Base-by-base conservation (phyloP, 805 yeast genomes). In the Sugiyamaella chiloensis region DNA sequence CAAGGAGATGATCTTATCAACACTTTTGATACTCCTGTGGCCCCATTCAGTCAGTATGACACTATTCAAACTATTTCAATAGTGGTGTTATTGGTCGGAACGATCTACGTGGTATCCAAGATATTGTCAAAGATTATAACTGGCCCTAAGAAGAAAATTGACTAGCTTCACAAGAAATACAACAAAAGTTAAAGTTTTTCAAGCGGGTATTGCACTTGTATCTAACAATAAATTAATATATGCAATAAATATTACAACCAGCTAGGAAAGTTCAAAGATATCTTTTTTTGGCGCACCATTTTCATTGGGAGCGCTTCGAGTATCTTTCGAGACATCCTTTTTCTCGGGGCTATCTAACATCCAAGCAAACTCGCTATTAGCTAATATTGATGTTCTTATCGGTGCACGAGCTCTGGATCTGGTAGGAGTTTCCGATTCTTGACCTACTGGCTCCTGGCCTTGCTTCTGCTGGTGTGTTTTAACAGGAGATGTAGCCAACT, bases 21-120 rank as follows among this genome's bases (percentile, higher is more conserved):
- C 3, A 29, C 45, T 2, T 67, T 66, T 48, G 48, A 58, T 11
- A 70, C 78, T 26, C 83, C 84, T 3, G 69, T 65, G 2, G 75
- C 72, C 21, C 66, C 70, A 35, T 48, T 60, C 0, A 43, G 51
- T 8, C 53, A 66, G 14, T 70, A 65, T 48, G 47, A 46, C 2
- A 27, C 49, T 1, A 61, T 72, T n/a, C 72, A 71, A 54, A 40
- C 48, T 3, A 42, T 56, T 12, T 77, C 83, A 1, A 51, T 65
- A 3, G 40, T 49, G 1, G 63, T 67, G 7, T 56, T 78, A 0
- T 3, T 67, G 0, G 16, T 64, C 0, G 75, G 76, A 1, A 46
- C 67, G 0, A 1, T 66, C 0, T 70, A 64, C 43, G 36, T 74
- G 2, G 32, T 72, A 26, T 48, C 29, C 43, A 55, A 55, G 51